These are phyloP conservation scores for Grosmannia huntii DNA, from an alignment of 2,329 filamentous ascomycete genomes.

Conservation along the genomic window DNA sequence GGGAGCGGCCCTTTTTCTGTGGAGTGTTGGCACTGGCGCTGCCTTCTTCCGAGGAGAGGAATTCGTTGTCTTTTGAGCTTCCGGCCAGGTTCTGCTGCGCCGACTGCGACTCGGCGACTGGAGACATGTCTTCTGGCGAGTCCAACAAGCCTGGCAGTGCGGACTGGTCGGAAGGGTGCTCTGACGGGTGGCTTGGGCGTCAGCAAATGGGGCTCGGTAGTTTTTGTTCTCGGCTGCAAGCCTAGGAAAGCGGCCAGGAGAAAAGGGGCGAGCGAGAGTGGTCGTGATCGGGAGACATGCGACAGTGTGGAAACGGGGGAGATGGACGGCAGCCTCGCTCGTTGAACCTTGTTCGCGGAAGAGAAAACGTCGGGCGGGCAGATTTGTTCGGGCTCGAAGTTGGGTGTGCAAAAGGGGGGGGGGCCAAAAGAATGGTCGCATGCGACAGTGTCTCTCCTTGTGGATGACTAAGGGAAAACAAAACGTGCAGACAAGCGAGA, in stretches of 20 bases:
- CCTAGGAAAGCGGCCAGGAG: not conserved
- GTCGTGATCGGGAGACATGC: not conserved
- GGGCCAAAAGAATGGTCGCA: not conserved
- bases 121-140: conserved; percentile 17
- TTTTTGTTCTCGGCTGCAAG: not conserved
- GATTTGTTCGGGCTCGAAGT: not conserved
- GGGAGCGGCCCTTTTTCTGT: conserved; percentile 35
- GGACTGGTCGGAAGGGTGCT: conserved; percentile 1
- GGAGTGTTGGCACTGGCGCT: conserved; percentile 13
- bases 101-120: conserved; percentile 22
- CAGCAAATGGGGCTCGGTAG: not conserved
- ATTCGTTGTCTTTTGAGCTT: conserved; percentile 30
- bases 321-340: not conserved
- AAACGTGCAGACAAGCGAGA: not conserved
- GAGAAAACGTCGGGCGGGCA: not conserved
- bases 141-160: conserved; percentile 5
- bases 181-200: not conserved
- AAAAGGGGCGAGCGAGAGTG: not conserved
- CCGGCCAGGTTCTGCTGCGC: conserved; percentile 19
- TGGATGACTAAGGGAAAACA: not conserved
- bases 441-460: not conserved
- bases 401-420: not conserved
- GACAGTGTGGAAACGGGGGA: not conserved
- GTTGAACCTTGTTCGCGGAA: not conserved
- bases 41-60: conserved; percentile 28